Base-by-base conservation (phyloP, 352 stramenopile species). In the Globisporangium recalcitrans region DNA sequence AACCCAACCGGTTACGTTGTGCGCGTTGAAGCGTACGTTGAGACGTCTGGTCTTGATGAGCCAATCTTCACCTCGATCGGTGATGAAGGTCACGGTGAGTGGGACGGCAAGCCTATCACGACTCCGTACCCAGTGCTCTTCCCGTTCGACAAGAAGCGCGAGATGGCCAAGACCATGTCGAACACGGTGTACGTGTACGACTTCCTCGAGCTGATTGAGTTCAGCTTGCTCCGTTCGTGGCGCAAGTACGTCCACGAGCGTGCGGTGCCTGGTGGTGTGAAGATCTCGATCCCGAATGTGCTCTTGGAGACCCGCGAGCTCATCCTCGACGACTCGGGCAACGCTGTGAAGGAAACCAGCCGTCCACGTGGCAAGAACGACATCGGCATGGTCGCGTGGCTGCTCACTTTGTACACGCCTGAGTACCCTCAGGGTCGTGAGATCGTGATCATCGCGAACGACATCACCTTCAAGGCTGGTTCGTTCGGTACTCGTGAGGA, bases 161-260 rank as follows among this genome's bases (percentile, higher is more conserved):
- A 95, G 71, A 83, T 97, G 68, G 91, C 90, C 26, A 92, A 94
- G 64, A 81, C 90, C 70, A 95, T 97, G 80, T 98, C 98, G 62
- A 98, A 98, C 77, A 99, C 97, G 27, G 98, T 98, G 10, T 99
- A 99, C 75, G 97, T 96, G 66, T 99, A 99, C 82, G 98, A 99
- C 80, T 98, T 99, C 71, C 79, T 99, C 36, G 96, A 98, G 64
- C 80, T 99, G 26, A 98, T 99, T 67, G 96, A 99, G 83, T 92
- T 96, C 65, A 96, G 93, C 38, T 72, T 99, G 48, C 77, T 99
- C 69, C 83, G 95, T 32, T 82, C 96, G 47, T 99, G 97, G 97
- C 82, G 96, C 40, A 80, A 85, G 40, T 98, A 96, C 70, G 71
- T 94, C 21, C 74, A 89, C 64, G 78, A 95, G 60, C 85, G 84